These are phyloP conservation scores for Globisporangium barbulae DNA, from an alignment of 352 stramenopile genomes.

Conservation along the genomic window DNA sequence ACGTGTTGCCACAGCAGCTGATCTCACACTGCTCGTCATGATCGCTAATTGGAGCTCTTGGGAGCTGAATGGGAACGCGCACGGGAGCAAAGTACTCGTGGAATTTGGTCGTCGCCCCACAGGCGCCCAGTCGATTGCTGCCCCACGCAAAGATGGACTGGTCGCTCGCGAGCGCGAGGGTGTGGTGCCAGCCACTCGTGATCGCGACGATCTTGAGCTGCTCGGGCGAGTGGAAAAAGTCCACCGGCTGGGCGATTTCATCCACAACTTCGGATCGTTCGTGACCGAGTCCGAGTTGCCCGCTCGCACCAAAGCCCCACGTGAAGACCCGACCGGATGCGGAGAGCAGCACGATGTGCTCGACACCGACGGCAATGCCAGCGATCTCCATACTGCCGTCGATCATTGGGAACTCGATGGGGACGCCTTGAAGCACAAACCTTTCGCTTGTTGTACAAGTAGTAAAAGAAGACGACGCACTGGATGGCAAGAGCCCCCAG, in stretches of 20 bases:
- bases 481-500: slow-evolving; percentile 31
- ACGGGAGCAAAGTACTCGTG: slow-evolving; percentile 40
- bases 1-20: slow-evolving; percentile 26
- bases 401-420: slow-evolving; percentile 17
- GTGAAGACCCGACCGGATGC: slow-evolving; percentile 28
- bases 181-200: slow-evolving; percentile 36
- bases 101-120: slow-evolving; percentile 42
- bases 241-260: slow-evolving; percentile 18
- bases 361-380: slow-evolving; percentile 26
- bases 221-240: slow-evolving; percentile 22
- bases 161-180: slow-evolving; percentile 23
- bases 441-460: background rate
- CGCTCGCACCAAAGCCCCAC: slow-evolving; percentile 29
- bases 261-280: slow-evolving; percentile 12
- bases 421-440: slow-evolving; percentile 17
- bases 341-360: slow-evolving; percentile 30
- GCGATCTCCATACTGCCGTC: slow-evolving; percentile 14
- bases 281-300: slow-evolving; percentile 36
- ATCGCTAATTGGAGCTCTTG: background rate
- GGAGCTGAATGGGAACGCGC: slow-evolving; percentile 20
- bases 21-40: slow-evolving; percentile 8
- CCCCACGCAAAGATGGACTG: slow-evolving; percentile 33
- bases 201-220: slow-evolving; percentile 21
- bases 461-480: background rate
- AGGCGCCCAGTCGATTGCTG: slow-evolving; percentile 33